Evolutionary conservation across 148 eudicot genomes (phyloP).

Genomic region (Vaccinium corymbosum): DNA sequence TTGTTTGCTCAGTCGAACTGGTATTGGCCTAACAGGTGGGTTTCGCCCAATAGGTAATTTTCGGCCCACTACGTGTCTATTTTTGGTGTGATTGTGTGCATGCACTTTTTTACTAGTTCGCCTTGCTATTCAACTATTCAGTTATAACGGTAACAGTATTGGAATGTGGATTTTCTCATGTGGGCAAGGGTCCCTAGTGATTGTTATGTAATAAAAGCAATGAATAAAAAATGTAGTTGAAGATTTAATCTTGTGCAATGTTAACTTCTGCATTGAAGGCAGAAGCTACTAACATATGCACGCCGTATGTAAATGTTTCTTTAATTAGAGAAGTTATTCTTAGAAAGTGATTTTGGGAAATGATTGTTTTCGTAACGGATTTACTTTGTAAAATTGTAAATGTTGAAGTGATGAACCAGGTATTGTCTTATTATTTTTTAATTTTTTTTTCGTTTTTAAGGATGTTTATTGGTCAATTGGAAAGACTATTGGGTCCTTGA

Average conservation of each 20-base stretch:
- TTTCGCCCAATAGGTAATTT: no score
- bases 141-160: no score
- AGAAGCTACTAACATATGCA: background rate
- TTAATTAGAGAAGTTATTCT: constrained; percentile 1
- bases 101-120: background rate
- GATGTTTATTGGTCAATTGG: background rate
- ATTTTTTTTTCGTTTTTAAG: background rate
- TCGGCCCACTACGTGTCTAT: no score
- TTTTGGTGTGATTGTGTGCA: background rate
- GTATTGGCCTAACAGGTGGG: no score
- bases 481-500: background rate
- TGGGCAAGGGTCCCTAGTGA: background rate
- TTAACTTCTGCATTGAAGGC: background rate
- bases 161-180: background rate
- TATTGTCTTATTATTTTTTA: background rate
- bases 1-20: no score
- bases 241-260: background rate
- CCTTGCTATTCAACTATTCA: background rate
- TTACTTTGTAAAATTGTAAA: background rate
- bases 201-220: background rate
- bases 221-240: background rate
- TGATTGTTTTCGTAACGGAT: background rate
- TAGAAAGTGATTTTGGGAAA: background rate
- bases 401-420: background rate
- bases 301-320: background rate